Conservation (phyloP, 2,329 filamentous ascomycete genomes). For the Cytospora schulzeri region DNA sequence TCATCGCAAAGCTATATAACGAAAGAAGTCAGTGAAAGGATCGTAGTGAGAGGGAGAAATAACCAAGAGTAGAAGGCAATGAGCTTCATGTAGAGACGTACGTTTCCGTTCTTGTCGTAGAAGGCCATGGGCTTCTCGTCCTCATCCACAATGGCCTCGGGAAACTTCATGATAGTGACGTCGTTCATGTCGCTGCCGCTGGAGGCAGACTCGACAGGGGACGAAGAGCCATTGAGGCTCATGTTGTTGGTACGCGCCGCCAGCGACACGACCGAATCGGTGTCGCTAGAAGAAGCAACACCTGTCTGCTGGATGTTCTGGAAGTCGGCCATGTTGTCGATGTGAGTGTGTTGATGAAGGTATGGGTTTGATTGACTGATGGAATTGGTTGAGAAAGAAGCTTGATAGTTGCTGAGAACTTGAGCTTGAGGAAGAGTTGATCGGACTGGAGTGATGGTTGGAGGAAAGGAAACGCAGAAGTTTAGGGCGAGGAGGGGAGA, state of each 20-base stretch:
- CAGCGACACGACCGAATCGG: conserved; percentile 2
- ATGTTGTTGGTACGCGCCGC: neutral
- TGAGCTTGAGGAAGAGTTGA: neutral
- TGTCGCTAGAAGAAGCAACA: neutral
- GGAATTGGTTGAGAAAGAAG: neutral
- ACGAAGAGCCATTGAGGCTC: neutral
- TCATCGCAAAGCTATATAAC: conserved; percentile 2
- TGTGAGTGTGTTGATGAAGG: neutral
- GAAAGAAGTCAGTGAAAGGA: neutral
- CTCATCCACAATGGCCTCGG: neutral
- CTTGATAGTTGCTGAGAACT: neutral
- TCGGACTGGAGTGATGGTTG: neutral
- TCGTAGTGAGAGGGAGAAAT: neutral
- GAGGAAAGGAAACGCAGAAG: neutral
- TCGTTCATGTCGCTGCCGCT: conserved; percentile 3
- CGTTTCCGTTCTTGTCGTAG: conserved; percentile 3
- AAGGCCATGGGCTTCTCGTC: conserved; percentile 8
- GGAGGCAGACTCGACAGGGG: neutral
- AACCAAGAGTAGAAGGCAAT: neutral
- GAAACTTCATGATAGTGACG: neutral
- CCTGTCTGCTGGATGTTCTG: conserved; percentile 2
- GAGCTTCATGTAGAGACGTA: neutral
- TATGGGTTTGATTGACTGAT: neutral
- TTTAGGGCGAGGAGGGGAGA: neutral
- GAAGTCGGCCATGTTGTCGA: conserved; percentile 3